phyloP scores from a whole-genome alignment of 345 rosid genomes.

The Mallotus nudiflorus region DNA sequence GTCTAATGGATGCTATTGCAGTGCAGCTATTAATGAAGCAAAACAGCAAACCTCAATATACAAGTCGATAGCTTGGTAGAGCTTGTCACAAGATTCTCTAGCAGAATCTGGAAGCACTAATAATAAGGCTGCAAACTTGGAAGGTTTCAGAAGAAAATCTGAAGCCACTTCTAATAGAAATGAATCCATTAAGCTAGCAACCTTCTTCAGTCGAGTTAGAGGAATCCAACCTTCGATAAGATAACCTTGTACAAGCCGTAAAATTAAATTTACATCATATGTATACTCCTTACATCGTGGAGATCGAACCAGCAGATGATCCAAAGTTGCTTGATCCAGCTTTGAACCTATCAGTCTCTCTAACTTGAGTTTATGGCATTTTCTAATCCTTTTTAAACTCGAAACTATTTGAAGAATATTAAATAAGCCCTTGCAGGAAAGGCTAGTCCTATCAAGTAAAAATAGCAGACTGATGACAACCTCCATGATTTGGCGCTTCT shows the following conservation, averaged over 20 bases:
- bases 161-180: conserved; percentile 55
- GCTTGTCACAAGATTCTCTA: conserved; percentile 40
- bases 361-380: conserved; percentile 20
- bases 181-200: conserved; percentile 44
- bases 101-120: conserved; percentile 43
- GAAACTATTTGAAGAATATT: conserved; percentile 32
- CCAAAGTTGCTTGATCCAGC: conserved; percentile 51
- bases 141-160: conserved; percentile 37
- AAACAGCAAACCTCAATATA: conserved; percentile 47
- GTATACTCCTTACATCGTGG: conserved; percentile 17
- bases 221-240: conserved; percentile 17
- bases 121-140: conserved; percentile 39
- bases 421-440: conserved; percentile 47
- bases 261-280: conserved; percentile 49
- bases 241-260: conserved; percentile 43
- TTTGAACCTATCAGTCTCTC: conserved; percentile 48
- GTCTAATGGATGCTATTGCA: neutral
- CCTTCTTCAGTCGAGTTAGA: conserved; percentile 29
- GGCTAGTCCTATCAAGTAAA: conserved; percentile 30
- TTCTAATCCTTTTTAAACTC: conserved; percentile 27
- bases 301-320: conserved; percentile 43
- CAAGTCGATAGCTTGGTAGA: conserved; percentile 50
- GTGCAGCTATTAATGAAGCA: conserved; percentile 4
- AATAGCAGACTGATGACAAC: conserved; percentile 33
- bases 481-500: conserved; percentile 35